phyloP scores from a whole-genome alignment of 768 basidiomycete genomes.

The Pleurotus platypus region DNA sequence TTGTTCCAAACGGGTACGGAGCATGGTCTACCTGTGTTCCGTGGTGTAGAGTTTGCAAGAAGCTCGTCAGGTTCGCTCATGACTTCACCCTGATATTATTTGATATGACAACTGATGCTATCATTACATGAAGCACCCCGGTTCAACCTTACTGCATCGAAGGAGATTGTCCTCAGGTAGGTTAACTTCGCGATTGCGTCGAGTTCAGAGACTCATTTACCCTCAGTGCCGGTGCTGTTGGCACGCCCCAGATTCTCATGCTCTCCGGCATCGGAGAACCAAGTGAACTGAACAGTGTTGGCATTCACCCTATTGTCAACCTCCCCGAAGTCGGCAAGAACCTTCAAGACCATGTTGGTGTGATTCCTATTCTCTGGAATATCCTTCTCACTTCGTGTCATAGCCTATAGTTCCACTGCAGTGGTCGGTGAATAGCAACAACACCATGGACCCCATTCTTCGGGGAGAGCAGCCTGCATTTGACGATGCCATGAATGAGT shows the following conservation, averaged over 20 bases:
- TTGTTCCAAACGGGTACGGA: constrained; percentile 16
- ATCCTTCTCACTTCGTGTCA: constrained; percentile 18
- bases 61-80: constrained; percentile 4
- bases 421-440: constrained; percentile 10
- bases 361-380: not conserved
- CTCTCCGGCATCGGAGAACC: constrained; percentile 23
- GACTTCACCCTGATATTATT: not conserved
- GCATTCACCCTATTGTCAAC: constrained; percentile 14
- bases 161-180: constrained; percentile 19
- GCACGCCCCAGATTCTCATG: constrained; percentile 22
- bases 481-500: constrained; percentile 15
- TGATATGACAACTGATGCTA: not conserved
- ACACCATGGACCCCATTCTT: constrained; percentile 13
- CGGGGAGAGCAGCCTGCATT: constrained; percentile 12
- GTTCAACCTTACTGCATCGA: constrained; percentile 12
- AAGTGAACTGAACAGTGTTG: constrained; percentile 1
- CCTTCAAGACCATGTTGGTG: constrained; percentile 17
- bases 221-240: constrained; percentile 21
- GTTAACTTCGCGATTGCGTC: too few species aligned
- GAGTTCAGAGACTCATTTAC: too few species aligned
- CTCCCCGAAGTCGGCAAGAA: constrained; percentile 25
- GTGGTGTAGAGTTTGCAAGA: constrained; percentile 17
- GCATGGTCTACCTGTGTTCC: constrained; percentile 14
- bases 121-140: not conserved
- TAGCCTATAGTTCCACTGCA: constrained; percentile 4